A percentile compares a stretch with the other conserved stretches of the same genome.
Conservation (phyloP, 257 asterid species). For the Primulina eburnea region DNA sequence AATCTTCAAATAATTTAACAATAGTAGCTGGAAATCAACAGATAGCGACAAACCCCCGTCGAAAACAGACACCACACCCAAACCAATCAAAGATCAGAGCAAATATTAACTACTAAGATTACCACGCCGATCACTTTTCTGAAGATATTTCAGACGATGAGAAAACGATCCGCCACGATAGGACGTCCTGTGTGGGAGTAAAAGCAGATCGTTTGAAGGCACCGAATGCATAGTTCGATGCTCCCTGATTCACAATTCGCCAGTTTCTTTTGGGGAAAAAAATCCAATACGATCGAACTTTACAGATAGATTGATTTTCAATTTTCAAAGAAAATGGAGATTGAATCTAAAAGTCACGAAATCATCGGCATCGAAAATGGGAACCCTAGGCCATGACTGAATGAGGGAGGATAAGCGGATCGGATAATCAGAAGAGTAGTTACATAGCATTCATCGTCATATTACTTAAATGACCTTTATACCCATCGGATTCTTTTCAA, state of each 20-base stretch:
- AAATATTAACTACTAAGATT: slow-evolving; percentile 68
- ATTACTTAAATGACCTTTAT: not conserved
- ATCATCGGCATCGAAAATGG: slow-evolving; percentile 28
- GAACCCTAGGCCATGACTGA: slow-evolving; percentile 35
- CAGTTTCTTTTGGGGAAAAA: slow-evolving; percentile 19
- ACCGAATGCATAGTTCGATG: slow-evolving; percentile 97
- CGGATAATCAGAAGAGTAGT: too few species aligned
- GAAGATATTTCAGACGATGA: slow-evolving; percentile 71
- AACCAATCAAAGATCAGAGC: slow-evolving; percentile 16
- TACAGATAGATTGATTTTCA: not conserved
- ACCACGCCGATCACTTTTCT: slow-evolving; percentile 73
- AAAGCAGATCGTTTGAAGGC: slow-evolving; percentile 44
- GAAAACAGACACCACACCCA: slow-evolving; percentile 17
- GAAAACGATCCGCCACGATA: slow-evolving; percentile 58
- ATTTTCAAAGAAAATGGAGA: not conserved
- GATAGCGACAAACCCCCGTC: slow-evolving; percentile 23
- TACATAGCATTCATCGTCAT: not conserved
- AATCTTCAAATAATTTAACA: slow-evolving; percentile 22
- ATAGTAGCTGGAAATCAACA: slow-evolving; percentile 27
- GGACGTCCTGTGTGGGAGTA: slow-evolving; percentile 36
- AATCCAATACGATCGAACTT: not conserved
- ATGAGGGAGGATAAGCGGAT: slow-evolving; percentile 11
- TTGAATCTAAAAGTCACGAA: slow-evolving; percentile 16
- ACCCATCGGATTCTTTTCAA: not conserved
- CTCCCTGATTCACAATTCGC: slow-evolving; percentile 49